Conservation (phyloP, 108 stramenopile species). For the Nitzschia palea region DNA sequence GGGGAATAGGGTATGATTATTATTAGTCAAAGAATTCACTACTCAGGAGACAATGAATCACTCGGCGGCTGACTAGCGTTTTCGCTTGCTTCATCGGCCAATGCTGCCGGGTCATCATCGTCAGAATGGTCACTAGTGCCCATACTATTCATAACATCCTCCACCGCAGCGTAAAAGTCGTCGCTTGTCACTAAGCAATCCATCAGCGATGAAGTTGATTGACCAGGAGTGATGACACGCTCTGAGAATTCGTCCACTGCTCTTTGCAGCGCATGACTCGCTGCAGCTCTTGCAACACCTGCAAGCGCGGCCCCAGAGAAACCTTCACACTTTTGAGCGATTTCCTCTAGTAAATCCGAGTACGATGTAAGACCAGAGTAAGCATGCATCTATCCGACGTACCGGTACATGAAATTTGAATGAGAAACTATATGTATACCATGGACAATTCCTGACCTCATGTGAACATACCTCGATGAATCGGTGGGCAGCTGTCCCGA, state of each 20-base stretch:
- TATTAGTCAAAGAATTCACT: no score
- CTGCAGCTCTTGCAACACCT: slow-evolving; percentile 79
- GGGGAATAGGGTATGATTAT: no score
- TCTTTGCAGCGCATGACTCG: slow-evolving; percentile 72
- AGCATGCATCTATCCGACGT: neutral
- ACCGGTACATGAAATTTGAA: neutral
- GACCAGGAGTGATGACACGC: slow-evolving; percentile 2
- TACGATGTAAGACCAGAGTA: slow-evolving; percentile 15
- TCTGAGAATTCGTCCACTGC: slow-evolving; percentile 61
- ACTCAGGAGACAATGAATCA: no score
- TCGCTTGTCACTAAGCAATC: slow-evolving; percentile 69
- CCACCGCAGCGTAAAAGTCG: slow-evolving; percentile 67
- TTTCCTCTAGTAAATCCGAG: slow-evolving; percentile 53
- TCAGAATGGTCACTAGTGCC: slow-evolving; percentile 33
- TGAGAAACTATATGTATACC: neutral
- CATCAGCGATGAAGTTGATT: slow-evolving; percentile 28
- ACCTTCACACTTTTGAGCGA: slow-evolving; percentile 72
- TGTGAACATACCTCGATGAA: slow-evolving; percentile 25
- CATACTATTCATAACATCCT: slow-evolving; percentile 55
- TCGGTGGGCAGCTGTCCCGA: slow-evolving; percentile 45
- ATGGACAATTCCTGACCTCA: neutral
- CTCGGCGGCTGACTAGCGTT: no score
- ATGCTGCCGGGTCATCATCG: no score
- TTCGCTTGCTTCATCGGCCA: no score
- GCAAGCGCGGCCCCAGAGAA: slow-evolving; percentile 81